These are phyloP conservation scores for Penicillium sp. DNA, from an alignment of 2,329 filamentous ascomycete species.

Conservation along the genomic window DNA sequence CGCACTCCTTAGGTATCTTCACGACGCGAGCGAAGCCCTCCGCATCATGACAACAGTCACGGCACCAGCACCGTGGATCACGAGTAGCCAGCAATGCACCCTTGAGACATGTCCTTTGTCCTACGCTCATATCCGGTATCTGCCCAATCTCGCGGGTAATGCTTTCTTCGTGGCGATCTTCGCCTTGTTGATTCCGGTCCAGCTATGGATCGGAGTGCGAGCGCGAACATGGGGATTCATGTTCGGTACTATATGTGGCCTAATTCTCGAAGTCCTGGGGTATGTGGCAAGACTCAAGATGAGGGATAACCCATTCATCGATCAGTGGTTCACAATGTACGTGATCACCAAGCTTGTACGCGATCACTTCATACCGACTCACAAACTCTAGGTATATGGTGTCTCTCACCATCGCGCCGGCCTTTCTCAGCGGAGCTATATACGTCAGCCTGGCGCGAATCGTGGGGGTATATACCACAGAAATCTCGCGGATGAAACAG, in stretches of 20 bases:
- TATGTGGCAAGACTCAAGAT: constrained; percentile 59
- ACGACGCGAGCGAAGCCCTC: no score
- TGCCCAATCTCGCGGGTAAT: constrained; percentile 55
- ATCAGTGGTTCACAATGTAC: no score
- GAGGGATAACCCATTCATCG: constrained; percentile 48
- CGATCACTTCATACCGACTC: constrained; percentile 45
- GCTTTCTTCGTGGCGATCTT: constrained; percentile 53
- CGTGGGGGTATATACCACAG: constrained; percentile 33
- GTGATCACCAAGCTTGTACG: no score
- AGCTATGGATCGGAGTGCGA: constrained; percentile 44
- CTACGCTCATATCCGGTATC: constrained; percentile 52
- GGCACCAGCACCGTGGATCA: no score
- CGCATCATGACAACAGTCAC: no score
- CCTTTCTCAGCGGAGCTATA: constrained; percentile 62
- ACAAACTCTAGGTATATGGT: constrained; percentile 54
- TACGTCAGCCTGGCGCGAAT: constrained; percentile 54
- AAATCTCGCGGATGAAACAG: constrained; percentile 32
- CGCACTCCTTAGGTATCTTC: no score
- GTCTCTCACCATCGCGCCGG: constrained; percentile 62
- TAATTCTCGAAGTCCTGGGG: constrained; percentile 56
- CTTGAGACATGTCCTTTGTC: constrained; percentile 36
- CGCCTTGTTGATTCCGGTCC: constrained; percentile 42
- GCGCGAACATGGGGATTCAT: constrained; percentile 53
- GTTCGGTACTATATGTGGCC: constrained; percentile 53
- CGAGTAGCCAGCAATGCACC: no score